Evolutionary conservation across 2,329 filamentous ascomycete species (phyloP), one percentile per base, ranked within the genome.

Genomic region (Aspergillus alliaceus): DNA sequence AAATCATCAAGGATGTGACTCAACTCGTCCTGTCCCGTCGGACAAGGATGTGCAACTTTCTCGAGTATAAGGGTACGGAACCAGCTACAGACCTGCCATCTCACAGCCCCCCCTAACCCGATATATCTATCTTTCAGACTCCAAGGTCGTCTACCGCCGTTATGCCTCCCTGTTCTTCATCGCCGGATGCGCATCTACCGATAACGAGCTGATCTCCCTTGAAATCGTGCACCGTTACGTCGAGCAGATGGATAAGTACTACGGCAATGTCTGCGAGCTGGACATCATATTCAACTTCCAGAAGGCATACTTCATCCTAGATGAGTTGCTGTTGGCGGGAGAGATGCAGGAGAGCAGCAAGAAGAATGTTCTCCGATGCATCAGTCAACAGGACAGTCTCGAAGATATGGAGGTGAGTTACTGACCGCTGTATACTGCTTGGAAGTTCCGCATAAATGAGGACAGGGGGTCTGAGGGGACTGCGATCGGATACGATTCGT

Each of bases 211-310:
- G 72, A 97, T 98, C 75, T 96, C 91, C 24, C 91, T 99, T 73
- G 95, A 99, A 77, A 92, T 99, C 73, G 96, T 99, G 70, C 95
- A 99, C 77, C 91, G 95, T 78, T 99, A 99, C 75, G 95, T 99
- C 72, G 95, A 99, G 78, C 95, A 99, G 80, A 99, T 99, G 95
- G 95, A 99, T 84, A 99, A 99, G 77, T 99, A 99, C 82, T 99
- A 98, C 77, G 95, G 95, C 77, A 99, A 99, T 76, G 95, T 99
- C 59, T 99, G 95, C 87, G 95, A 99, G 80, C 86, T 99, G 64
- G 93, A 98, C 76, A 97, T 98, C 78, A 99, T 99, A 76, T 99
- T 99, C 85, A 98, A 96, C 75, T 99, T 99, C 77, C 96, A 96
- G 68, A 99, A 99, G 78, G 95, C 95, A 59, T 99, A 99, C 78